Evolutionary conservation across 495 filamentous ascomycete species (phyloP), one percentile per base, ranked within the genome.

Genomic region (Rusavskia elegans): DNA sequence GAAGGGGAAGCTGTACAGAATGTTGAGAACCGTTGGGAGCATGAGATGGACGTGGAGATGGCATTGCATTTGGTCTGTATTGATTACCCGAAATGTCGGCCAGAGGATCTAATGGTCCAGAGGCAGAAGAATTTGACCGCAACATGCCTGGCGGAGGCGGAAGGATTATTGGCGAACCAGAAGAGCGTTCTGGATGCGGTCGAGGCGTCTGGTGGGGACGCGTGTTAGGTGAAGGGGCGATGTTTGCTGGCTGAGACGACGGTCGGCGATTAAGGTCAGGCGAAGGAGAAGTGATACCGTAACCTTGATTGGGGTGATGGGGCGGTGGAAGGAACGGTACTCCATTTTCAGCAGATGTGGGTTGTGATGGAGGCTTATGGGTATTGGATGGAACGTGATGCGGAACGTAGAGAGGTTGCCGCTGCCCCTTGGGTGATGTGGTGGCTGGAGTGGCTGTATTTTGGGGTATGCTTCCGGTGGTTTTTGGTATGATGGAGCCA

Each of bases 61-160:
- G 59, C 14, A 59, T 30, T 13, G 57, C 17, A 35, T 46, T 56
- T 2, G 49, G 39, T 57, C 58, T 48, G 23, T 51, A 57, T 49
- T 55, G 55, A 32, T 55, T 52, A 40, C 55, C 58, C 20, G 49
- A 30, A 25, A 53, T 55, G 27, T 60, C 58, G 23, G 58, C 55
- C 16, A 57, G 52, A 35, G 57, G 16, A 39, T 59, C 57, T 36
- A 59, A 48, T 29, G 57, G 48, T 17, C 57, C 54, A n/a, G 48
- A 54, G 32, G 55, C 50, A 32, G 59, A 62, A 16, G 52, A 58
- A 32, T 49, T 55, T 42, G 51, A 42, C 17, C 57, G 55, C 35
- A 58, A 46, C 59, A 62, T 59, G 20, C 57, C 59, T 19, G 48
- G 45, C 5, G 57, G 57, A 46, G 57, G 57, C 17, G 59, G 59